Evolutionary conservation across 352 stramenopile genomes (phyloP).

Genomic region (Halophytophthora batemanensis): DNA sequence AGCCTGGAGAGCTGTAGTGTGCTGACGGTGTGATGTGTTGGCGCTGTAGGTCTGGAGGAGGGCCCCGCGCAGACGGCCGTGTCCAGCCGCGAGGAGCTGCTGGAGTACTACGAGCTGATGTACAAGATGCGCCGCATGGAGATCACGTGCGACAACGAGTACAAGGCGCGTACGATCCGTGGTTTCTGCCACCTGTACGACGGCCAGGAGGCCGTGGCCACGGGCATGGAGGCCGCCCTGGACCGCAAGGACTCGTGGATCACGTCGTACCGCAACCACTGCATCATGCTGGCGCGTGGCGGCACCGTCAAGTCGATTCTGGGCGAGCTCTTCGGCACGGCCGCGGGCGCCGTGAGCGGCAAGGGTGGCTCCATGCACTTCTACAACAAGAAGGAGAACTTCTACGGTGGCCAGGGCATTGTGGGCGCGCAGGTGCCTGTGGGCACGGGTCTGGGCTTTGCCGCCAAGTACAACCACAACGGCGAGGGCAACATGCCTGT

Average conservation of each 20-base stretch:
- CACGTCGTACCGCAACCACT: conserved; percentile 99
- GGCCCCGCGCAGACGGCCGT: conserved; percentile 58
- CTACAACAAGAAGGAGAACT: conserved; percentile 98
- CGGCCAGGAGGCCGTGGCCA: conserved; percentile 98
- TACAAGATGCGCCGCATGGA: conserved; percentile 99
- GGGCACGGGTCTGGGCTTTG: conserved; percentile 97
- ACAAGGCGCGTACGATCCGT: conserved; percentile 98
- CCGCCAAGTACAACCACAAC: conserved; percentile 98
- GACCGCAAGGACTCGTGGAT: conserved; percentile 97
- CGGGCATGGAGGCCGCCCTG: conserved; percentile 95
- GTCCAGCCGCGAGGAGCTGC: conserved; percentile 95
- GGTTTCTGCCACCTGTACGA: conserved; percentile 99
- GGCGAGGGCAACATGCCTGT: conserved; percentile 89
- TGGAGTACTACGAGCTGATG: conserved; percentile 98
- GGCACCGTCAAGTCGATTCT: conserved; percentile 92
- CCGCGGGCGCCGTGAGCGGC: conserved; percentile 86
- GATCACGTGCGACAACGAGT: conserved; percentile 99
- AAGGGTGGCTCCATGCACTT: conserved; percentile 99
- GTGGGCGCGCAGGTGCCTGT: conserved; percentile 98
- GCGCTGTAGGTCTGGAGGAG: conserved; percentile 53
- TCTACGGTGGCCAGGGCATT: conserved; percentile 98
- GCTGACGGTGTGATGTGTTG: not conserved
- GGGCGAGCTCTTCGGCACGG: conserved; percentile 96
- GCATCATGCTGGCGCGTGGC: conserved; percentile 94
- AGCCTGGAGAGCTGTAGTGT: too few relatives aligned